Evolutionary conservation across 148 eudicot species (phyloP), one percentile per base, ranked within the genome.

Genomic region (Nepenthes gracilis): DNA sequence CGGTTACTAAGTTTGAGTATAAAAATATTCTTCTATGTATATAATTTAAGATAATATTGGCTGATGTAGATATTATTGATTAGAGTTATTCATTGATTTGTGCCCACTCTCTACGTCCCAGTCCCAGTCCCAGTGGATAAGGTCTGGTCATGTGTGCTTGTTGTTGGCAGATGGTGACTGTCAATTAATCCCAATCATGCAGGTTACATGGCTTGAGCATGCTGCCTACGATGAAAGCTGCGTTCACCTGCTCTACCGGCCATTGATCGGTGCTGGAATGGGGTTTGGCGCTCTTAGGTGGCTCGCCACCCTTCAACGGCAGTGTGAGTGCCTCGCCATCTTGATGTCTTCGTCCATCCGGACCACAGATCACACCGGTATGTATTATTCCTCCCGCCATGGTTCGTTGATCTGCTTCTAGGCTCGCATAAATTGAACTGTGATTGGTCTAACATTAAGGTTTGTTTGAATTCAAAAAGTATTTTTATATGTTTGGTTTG

Each of bases 121-220:
- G 23, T 23, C 23, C 23, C 23, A 23, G 23, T 23, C 23, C 23
- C 23, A 23, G 23, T 23, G 23, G 23, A 23, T 23, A 23, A 40
- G 8, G 48, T 45, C 48, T 11, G 8, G 11, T 45, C 48, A 0
- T 45, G 48, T 45, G 48, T 0, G 11, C 6, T 52, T 52, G 0
- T 13, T 54, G 57, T 54, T 5, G 10, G 5, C 5, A 15, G 3
- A 3, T 15, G 2, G 58, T 35, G 36, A 55, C 36, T 9, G 33
- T 32, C 3, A 32, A 33, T 7, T 32, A 8, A 9, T 32, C 8
- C 8, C 2, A 34, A 35, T 12, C n/a, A 14, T 57, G 43, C 65
- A 94, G 99, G 97, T 94, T 47, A 94, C 99, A 35, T 94, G 99
- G 97, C 86, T 94, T 58, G 99, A 94, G 59, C 99, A 94, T 61